Base-by-base conservation (phyloP, 208 protist genomes). In the Polymyxa betae region DNA sequence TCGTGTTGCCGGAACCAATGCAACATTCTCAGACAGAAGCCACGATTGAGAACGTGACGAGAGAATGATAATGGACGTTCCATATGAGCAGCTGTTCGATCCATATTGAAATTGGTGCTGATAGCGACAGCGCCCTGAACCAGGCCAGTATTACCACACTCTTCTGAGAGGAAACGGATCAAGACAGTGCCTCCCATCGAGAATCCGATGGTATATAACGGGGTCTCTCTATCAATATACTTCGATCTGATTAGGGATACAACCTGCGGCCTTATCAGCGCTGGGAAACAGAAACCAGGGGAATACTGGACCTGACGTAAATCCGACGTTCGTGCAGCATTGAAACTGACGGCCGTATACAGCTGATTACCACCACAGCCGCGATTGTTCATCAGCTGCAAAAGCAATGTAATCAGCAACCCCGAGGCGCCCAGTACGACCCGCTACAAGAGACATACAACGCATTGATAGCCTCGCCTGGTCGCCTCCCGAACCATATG, bases 51-150 rank as follows among this genome's bases (percentile, higher is more conserved):
- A n/a, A 82, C n/a, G 72, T 82, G 5, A 20, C 35, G 5, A 35
- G 35, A 5, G 35, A 82, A 82, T 5, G 72, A 82, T 5, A 38
- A 82, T 5, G 72, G 72, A 5, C 72, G 5, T 43, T 82, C 72
- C 72, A 82, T 82, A 43, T 45, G 35, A 82, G n/a, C 16, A n/a
- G 72, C 72, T 5, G 72, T 82, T 5, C n/a, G 72, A 35, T 82
- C 72, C 72, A 82, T 82, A n/a, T 82, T 82, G n/a, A 82, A 82
- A 35, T 82, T 82, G 5, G 72, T 82, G n/a, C 72, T 82, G n/a
- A 82, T 35, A 45, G 72, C 72, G 12, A 82, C 72, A 82, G 72
- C 72, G 72, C 72, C 72, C 5, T 43, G 5, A 12, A 82, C n/a
- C n/a, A 82, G 16, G n/a, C n/a, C n/a, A 20, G n/a, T 82, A 43